A percentile compares a stretch with the other conserved stretches of the same genome.
These are phyloP conservation scores for Letharia columbiana DNA, from an alignment of 495 filamentous ascomycete species.

Conservation along the genomic window DNA sequence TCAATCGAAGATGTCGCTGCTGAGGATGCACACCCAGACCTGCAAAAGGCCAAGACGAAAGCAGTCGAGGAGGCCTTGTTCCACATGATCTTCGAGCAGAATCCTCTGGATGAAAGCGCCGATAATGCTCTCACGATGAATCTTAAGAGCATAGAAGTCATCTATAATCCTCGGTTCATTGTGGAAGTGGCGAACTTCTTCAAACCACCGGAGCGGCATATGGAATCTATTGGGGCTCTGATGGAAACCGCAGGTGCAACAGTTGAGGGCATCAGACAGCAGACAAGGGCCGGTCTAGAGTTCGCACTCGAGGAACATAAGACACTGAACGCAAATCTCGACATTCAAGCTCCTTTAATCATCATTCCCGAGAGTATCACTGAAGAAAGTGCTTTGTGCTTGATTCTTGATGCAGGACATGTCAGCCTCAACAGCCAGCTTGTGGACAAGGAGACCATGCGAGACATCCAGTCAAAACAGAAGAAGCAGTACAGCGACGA, in stretches of 20 bases:
- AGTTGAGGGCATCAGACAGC: slow-evolving; percentile 85
- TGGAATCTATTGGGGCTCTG: slow-evolving; percentile 93
- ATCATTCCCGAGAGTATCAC: slow-evolving; percentile 92
- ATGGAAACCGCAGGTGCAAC: slow-evolving; percentile 93
- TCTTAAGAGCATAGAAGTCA: slow-evolving; percentile 88
- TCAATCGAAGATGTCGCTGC: slow-evolving; percentile 53
- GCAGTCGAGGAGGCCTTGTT: slow-evolving; percentile 74
- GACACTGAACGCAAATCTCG: slow-evolving; percentile 90
- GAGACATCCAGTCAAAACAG: slow-evolving; percentile 84
- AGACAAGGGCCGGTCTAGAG: slow-evolving; percentile 89
- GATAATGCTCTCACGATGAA: slow-evolving; percentile 85
- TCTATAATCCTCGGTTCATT: slow-evolving; percentile 90
- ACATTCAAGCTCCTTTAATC: slow-evolving; percentile 90
- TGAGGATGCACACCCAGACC: slow-evolving; percentile 33
- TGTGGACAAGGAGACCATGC: slow-evolving; percentile 80
- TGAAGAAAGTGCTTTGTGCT: slow-evolving; percentile 64
- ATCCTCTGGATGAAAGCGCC: slow-evolving; percentile 84
- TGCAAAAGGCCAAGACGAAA: slow-evolving; percentile 30
- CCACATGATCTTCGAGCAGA: slow-evolving; percentile 83
- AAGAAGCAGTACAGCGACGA: slow-evolving; percentile 78
- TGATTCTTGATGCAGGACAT: slow-evolving; percentile 94
- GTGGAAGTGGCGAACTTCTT: slow-evolving; percentile 89
- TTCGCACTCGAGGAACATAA: slow-evolving; percentile 97
- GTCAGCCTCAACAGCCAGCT: slow-evolving; percentile 88
- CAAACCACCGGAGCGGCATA: slow-evolving; percentile 88